Evolutionary conservation across 257 asterid genomes (phyloP).

Genomic region (Nicotiana paniculata): DNA sequence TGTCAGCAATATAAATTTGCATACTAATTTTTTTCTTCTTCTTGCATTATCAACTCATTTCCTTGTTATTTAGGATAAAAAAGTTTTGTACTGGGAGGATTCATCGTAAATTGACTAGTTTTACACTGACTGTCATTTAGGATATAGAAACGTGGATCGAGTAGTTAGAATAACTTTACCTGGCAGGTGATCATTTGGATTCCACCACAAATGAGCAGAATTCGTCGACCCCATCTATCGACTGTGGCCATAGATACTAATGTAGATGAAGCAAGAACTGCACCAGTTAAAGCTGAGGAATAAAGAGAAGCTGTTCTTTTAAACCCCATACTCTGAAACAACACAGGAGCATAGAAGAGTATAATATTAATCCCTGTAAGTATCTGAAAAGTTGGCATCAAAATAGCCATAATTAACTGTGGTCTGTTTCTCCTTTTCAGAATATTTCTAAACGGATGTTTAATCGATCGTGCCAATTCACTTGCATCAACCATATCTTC

Average conservation of each 20-base stretch:
- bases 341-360: slow-evolving; percentile 77
- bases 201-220: slow-evolving; percentile 61
- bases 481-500: slow-evolving; percentile 75
- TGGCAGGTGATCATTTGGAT: slow-evolving; percentile 46
- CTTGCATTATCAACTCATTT: background rate
- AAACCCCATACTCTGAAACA: slow-evolving; percentile 78
- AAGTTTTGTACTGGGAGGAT: background rate
- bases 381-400: slow-evolving; percentile 77
- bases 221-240: slow-evolving; percentile 61
- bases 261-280: slow-evolving; percentile 66
- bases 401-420: slow-evolving; percentile 64
- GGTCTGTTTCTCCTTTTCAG: slow-evolving; percentile 56
- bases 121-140: background rate
- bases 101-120: background rate
- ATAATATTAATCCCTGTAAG: slow-evolving; percentile 80
- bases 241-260: slow-evolving; percentile 63
- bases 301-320: slow-evolving; percentile 50
- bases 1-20: background rate
- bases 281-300: slow-evolving; percentile 80
- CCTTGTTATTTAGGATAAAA: background rate
- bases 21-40: background rate
- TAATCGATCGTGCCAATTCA: slow-evolving; percentile 46
- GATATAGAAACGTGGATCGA: background rate
- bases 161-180: slow-evolving; percentile 13
- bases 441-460: slow-evolving; percentile 73